Base-by-base conservation (phyloP, 768 basidiomycete genomes). In the Trametes cubensis region DNA sequence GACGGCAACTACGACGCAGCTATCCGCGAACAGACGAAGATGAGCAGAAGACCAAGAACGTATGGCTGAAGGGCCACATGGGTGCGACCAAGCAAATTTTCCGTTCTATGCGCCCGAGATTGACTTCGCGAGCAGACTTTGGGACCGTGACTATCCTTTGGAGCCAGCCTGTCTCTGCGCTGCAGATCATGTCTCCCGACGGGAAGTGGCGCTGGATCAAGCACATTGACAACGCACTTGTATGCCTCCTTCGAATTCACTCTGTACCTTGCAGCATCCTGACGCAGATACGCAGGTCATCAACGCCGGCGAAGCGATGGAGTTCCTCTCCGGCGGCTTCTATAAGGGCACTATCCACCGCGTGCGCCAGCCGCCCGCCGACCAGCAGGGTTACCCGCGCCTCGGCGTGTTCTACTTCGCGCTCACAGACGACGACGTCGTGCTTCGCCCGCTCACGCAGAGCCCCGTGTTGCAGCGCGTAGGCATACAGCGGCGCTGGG, bases 21-120 rank as follows among this genome's bases (percentile, higher is more conserved):
- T 72, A 74, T 55, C 76, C 74, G 8, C 72, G 74, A 26, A 63
- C 72, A 1, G 60, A 71, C 52, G 74, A 75, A 30, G 75, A 76
- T 41, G 73, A 74, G 55, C 47, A 58, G 18, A 72, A 70, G 54
- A 69, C 74, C 0, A 66, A 69, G 45, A 67, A 70, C 25, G 71
- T 77, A 14, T 77, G 76, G 76, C 66, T 77, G 58, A 77, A 77
- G 53, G 76, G 76, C 5, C 76, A 77, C 55, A 74, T 71, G 15
- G 76, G 76, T 76, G 50, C 52, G 47, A 28, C 8, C 23, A 6
- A 20, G 1, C 44, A 11, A 44, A 7, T 4, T 4, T 26, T 1
- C 39, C 4, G 26, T 6, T 25, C 6, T 2, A 6, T 11, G 34
- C 34, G 2, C 15, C 6, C 2, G 4, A 25, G 3, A 7, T 11